A percentile compares a stretch with the other conserved stretches of the same genome.
phyloP scores from a whole-genome alignment of 352 stramenopile species.

The Globisporangium okanoganense region DNA sequence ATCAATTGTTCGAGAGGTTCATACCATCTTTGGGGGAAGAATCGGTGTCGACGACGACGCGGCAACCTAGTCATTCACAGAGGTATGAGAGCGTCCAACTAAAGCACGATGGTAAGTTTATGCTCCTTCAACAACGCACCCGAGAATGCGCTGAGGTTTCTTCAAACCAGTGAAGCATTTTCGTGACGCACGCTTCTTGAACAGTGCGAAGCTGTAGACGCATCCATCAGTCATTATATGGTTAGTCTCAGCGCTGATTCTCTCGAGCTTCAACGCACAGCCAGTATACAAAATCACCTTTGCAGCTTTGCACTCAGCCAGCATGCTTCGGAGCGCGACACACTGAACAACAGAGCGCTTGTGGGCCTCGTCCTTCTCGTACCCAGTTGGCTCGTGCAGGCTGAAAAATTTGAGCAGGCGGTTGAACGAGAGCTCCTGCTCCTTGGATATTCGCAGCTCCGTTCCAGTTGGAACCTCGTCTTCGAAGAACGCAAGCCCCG shows the following conservation, averaged over 20 bases:
- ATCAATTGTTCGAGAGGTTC: not conserved
- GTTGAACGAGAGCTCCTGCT: conserved; percentile 40
- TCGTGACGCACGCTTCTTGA: conserved; percentile 41
- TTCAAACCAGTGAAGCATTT: conserved; percentile 63
- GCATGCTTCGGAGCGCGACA: conserved; percentile 45
- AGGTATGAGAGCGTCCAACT: not conserved
- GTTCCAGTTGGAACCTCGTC: conserved; percentile 28
- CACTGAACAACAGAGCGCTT: conserved; percentile 53
- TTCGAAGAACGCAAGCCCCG: conserved; percentile 22
- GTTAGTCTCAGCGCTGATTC: not conserved
- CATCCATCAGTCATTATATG: not conserved
- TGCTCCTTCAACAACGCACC: conserved; percentile 13
- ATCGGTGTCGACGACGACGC: conserved; percentile 36
- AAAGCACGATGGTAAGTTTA: too few species aligned
- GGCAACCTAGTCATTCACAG: conserved; percentile 10
- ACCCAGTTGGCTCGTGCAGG: conserved; percentile 52
- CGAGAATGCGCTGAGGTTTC: conserved; percentile 19
- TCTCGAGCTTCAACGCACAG: not conserved
- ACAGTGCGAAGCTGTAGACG: conserved; percentile 36
- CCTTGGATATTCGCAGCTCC: conserved; percentile 27
- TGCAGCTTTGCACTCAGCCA: conserved; percentile 44
- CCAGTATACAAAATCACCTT: conserved; percentile 28
- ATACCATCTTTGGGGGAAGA: conserved; percentile 56
- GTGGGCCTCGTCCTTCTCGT: conserved; percentile 48
- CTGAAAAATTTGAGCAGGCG: conserved; percentile 49